A percentile compares a stretch with the other conserved stretches of the same genome.
phyloP scores from a whole-genome alignment of 495 filamentous ascomycete species.

The Achaetomiella virescens region DNA sequence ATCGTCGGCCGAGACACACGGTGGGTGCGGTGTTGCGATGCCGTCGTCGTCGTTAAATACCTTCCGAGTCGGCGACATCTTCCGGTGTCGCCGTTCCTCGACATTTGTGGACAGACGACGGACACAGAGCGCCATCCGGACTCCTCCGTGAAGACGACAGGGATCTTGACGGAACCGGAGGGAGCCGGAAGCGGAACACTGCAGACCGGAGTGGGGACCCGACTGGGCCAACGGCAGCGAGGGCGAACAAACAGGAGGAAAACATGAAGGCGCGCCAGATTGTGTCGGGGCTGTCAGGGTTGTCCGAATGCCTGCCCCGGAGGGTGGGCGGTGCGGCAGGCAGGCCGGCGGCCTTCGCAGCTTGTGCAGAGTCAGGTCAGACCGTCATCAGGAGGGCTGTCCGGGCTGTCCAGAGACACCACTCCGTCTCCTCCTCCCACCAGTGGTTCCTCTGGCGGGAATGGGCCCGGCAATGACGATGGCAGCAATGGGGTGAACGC shows the following conservation, averaged over 20 bases:
- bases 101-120: too few relatives aligned
- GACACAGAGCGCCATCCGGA: too few relatives aligned
- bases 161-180: too few relatives aligned
- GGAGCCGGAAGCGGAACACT: too few relatives aligned
- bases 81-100: too few relatives aligned
- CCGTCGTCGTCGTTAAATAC: too few relatives aligned
- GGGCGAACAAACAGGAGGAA: background rate
- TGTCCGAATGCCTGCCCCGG: background rate
- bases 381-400: background rate
- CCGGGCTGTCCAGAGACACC: too few relatives aligned
- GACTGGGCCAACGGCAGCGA: too few relatives aligned
- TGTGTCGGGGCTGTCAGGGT: background rate
- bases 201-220: background rate
- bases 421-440: too few relatives aligned
- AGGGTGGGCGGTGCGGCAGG: background rate
- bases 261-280: slow-evolving; percentile 1
- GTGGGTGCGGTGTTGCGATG: background rate
- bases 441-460: background rate
- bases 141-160: too few relatives aligned
- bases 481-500: background rate
- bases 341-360: background rate
- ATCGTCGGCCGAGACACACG: background rate
- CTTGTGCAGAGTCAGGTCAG: background rate
- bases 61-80: too few relatives aligned
- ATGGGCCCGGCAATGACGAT: background rate